A percentile compares a stretch with the other conserved stretches of the same genome.
These are phyloP conservation scores for Salix exigua DNA, from an alignment of 345 rosid species.

Conservation along the genomic window DNA sequence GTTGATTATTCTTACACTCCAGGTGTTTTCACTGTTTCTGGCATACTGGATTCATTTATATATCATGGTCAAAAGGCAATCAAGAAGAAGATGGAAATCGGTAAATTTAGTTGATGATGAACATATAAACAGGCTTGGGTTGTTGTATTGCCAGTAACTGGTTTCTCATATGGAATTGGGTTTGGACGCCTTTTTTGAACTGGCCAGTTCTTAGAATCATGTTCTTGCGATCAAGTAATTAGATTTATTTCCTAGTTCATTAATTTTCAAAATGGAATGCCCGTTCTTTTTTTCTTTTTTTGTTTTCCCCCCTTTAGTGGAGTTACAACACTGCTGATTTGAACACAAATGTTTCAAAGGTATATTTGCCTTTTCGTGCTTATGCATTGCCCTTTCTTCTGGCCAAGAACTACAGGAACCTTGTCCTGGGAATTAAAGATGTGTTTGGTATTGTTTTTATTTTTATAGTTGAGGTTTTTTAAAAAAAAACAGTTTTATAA, in stretches of 20 bases:
- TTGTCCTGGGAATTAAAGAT: not conserved
- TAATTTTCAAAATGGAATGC: not conserved
- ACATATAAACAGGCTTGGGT: not conserved
- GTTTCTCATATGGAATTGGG: not conserved
- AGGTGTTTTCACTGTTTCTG: conserved; percentile 92
- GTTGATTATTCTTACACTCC: conserved; percentile 18
- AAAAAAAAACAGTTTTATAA: too few species aligned
- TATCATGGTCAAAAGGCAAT: conserved; percentile 93
- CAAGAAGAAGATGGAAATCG: conserved; percentile 94
- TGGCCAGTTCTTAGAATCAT: conserved; percentile 3
- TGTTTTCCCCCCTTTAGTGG: too few species aligned
- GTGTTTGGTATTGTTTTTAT: too few species aligned
- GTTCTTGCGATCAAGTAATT: not conserved
- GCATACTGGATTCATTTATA: conserved; percentile 79
- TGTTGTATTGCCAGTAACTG: not conserved
- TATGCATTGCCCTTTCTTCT: not conserved
- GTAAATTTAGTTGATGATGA: conserved; percentile 62
- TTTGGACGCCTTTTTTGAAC: not conserved
- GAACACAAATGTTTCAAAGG: not conserved
- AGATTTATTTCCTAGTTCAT: not conserved
- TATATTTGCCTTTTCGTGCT: not conserved
- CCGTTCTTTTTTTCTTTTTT: not conserved
- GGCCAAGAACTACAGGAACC: not conserved
- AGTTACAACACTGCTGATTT: not conserved
- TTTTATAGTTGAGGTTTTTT: accelerated